phyloP scores from a whole-genome alignment of 805 yeast genomes.

The Teunomyces cretensis region DNA sequence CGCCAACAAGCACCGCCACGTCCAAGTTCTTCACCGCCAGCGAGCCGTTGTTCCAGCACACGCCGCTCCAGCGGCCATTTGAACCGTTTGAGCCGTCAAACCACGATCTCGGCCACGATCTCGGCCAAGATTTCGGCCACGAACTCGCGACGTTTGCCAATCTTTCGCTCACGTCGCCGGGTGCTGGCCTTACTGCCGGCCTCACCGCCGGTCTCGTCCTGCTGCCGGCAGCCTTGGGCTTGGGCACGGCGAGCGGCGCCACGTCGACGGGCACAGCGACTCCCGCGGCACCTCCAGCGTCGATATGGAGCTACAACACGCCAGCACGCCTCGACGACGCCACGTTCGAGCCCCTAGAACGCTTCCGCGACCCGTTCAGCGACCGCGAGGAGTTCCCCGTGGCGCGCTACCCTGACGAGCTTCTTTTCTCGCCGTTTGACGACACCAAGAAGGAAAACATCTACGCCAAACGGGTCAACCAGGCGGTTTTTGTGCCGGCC shows the following conservation, averaged over 20 bases:
- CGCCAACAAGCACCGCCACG: background rate
- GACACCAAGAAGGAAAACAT: conserved; percentile 10
- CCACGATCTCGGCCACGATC: background rate
- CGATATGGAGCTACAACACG: conserved; percentile 12
- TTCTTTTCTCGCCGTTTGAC: conserved; percentile 1
- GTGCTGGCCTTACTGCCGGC: background rate
- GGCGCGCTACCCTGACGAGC: background rate
- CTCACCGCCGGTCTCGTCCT: background rate
- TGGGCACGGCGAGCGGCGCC: conserved; percentile 6
- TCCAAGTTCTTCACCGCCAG: conserved; percentile 6
- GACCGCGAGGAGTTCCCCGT: background rate
- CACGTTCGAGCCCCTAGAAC: background rate
- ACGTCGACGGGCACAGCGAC: conserved; percentile 10
- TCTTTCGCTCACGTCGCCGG: background rate
- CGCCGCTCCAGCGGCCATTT: background rate
- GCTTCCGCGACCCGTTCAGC: background rate
- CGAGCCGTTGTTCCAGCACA: conserved; percentile 1
- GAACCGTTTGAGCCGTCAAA: background rate
- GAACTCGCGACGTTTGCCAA: background rate
- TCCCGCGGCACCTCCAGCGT: conserved; percentile 6
- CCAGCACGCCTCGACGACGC: background rate
- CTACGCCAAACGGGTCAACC: conserved; percentile 14
- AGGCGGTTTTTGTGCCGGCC: conserved; percentile 17
- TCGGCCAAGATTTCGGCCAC: background rate
- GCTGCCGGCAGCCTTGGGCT: background rate